phyloP scores from a whole-genome alignment of 176 grass and related monocot genomes.

The Urochloa ruziziensis region DNA sequence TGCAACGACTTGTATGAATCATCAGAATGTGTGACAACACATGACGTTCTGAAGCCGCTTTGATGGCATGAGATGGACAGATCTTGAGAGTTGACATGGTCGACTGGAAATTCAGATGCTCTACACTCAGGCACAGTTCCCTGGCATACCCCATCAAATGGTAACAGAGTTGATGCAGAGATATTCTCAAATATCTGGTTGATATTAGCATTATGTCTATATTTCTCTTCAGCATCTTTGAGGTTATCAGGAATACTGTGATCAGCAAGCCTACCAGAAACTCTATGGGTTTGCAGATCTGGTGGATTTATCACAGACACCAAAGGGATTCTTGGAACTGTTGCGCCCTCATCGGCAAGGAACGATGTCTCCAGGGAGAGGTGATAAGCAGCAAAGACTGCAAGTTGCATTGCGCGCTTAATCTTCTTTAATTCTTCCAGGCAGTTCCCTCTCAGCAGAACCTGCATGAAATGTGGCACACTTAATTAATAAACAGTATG shows the following conservation, averaged over 20 bases:
- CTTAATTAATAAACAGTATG: constrained; percentile 12
- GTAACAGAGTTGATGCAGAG: constrained; percentile 22
- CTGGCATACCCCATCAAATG: constrained; percentile 12
- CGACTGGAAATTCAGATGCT: constrained; percentile 20
- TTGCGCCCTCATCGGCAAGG: constrained; percentile 82
- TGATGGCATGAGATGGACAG: neutral
- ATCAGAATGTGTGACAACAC: neutral
- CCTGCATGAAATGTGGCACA: constrained; percentile 38
- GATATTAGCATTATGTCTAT: constrained; percentile 14
- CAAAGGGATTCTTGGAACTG: constrained; percentile 46
- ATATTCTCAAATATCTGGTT: constrained; percentile 34
- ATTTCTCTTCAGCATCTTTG: constrained; percentile 20
- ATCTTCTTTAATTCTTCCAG: constrained; percentile 79
- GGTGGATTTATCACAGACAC: constrained; percentile 1
- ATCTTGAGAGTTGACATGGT: constrained; percentile 14
- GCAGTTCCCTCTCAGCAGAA: constrained; percentile 68
- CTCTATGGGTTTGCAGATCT: constrained; percentile 9
- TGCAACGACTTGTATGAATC: neutral
- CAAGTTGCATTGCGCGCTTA: constrained; percentile 63
- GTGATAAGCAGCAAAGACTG: constrained; percentile 92
- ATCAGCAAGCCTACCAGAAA: constrained; percentile 21
- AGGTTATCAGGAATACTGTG: constrained; percentile 12
- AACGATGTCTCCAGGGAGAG: constrained; percentile 82
- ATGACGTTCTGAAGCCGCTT: neutral
- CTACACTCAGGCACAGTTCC: constrained; percentile 8